Base-by-base conservation (phyloP, 805 yeast species). In the Candida sonorensis region DNA sequence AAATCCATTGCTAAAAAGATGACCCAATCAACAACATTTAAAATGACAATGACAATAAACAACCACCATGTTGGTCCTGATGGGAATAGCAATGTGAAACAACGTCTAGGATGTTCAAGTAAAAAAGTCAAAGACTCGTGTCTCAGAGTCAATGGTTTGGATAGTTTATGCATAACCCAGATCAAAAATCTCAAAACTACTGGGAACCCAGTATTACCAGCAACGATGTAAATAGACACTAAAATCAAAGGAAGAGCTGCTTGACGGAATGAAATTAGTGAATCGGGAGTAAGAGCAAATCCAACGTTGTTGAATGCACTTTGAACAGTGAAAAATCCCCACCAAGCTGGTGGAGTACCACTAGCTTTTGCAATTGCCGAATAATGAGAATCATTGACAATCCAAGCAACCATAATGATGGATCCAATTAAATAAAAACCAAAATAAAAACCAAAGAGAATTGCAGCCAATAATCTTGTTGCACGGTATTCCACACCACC, bases 401-500 rank as follows among this genome's bases (percentile, higher is more conserved):
- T 70, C 79, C 85, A 92, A 1, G 84, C 77, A 0, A 80, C 64
- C 13, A 81, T 55, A 31, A 75, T 60, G 0, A 69, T 44, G 19
- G 76, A 48, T 0, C 72, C 74, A 16, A 78, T 22, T 4, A 82
- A 38, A 48, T 83, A 86, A 48, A 85, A 77, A 0, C 95, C 95
- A 35, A 87, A 41, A 48, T 84, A 87, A 50, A 83, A 92, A 5
- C 55, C 37, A 1, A 75, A 51, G 10, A 90, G 57, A 28, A 90
- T 72, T 41, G 71, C 70, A 36, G 81, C 75, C 35, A 92, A 61
- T 8, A 87, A 61, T 50, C 86, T 86, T 36, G 83, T 69, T 0
- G 99, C 86, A 27, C 97, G 70, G 53, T 92, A 92, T 51, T 92
- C 99, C 10, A 92, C 96, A 31, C 98, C 99, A 24, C 98, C 99